Evolutionary conservation across 1,284 basidiomycete species (phyloP), one percentile per base, ranked within the genome.

Genomic region (Leccinum brunneo-olivaceum): DNA sequence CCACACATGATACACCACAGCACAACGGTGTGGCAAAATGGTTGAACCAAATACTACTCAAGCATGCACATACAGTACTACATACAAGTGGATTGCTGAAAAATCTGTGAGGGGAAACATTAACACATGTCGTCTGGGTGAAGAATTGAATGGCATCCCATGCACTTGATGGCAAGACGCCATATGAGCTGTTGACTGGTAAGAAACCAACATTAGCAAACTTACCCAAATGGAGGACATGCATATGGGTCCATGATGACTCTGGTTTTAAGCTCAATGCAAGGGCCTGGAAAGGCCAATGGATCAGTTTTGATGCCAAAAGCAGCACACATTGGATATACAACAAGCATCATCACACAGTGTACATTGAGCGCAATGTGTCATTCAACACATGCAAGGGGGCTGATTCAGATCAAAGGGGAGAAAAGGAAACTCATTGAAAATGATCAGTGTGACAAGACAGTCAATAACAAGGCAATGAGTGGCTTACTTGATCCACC

Each of bases 51-150:
- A 50, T 27, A 0, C 15, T 44, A 0, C 1, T 49, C 0, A 18
- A 38, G 15, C 6, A 12, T 4, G 12, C 23, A 1, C 15, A 6
- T 0, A 20, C 19, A 0, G 4, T 44, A 1, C 2, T 36, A 0
- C 45, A 49, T 11, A n/a, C 8, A 0, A 40, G 27, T 1, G 2
- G 34, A 16, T 2, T 49, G 0, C 38, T 20, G 0, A 25, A 37
- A 3, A 27, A 15, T 4, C 37, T 49, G 0, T 49, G 48, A 38
- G 34, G 34, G 0, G 41, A 48, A 20, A 39, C 28, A 0, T 12
- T 48, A 8, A 4, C 6, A 5, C 39, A 49, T 23, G 10, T 40
- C 9, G 5, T 47, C 4, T 49, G 44, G 41, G 16, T 49, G 5
- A 49, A 49, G 19, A 49, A 49, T 23, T 3, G 20, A 2, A 24